Conservation (phyloP, 768 basidiomycete genomes). For the Brasilioporus rufonigricans region DNA sequence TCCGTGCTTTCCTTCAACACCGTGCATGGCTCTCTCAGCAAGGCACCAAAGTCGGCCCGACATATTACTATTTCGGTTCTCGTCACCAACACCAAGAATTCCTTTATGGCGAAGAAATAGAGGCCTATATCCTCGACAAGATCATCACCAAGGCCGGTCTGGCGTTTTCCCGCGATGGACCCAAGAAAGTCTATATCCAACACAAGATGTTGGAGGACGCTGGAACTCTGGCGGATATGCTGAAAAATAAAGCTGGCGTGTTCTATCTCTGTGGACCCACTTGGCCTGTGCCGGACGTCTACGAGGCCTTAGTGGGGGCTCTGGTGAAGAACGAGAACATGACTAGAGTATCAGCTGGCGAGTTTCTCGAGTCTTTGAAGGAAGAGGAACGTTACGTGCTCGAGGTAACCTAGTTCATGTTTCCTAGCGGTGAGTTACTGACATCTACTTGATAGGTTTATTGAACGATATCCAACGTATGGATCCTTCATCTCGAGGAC, state of each 20-base stretch:
- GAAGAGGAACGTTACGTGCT: constrained; percentile 97
- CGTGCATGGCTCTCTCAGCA: constrained; percentile 79
- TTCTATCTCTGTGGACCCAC: constrained; percentile 99
- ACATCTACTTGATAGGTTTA: constrained; percentile 21
- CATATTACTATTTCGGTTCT: constrained; percentile 98
- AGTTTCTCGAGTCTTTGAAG: constrained; percentile 85
- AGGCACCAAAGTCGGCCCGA: constrained; percentile 81
- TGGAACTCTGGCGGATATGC: constrained; percentile 66
- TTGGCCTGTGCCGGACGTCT: constrained; percentile 99
- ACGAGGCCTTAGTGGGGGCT: constrained; percentile 84
- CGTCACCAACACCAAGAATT: constrained; percentile 95
- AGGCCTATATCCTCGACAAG: constrained; percentile 84
- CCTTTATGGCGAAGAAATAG: constrained; percentile 95
- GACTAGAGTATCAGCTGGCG: constrained; percentile 64
- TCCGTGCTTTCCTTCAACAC: constrained; percentile 98
- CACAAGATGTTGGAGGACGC: constrained; percentile 97
- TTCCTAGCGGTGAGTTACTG: not conserved
- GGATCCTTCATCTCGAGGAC: not conserved
- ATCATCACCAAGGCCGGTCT: constrained; percentile 88
- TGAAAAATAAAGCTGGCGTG: constrained; percentile 70
- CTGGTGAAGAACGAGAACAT: constrained; percentile 69
- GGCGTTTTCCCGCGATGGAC: constrained; percentile 94
- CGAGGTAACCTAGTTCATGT: constrained; percentile 50
- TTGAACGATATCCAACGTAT: constrained; percentile 3
- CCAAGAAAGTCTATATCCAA: constrained; percentile 96